These are phyloP conservation scores for Aspergillus tubingensis DNA, from an alignment of 2,329 filamentous ascomycete genomes.

Conservation along the genomic window DNA sequence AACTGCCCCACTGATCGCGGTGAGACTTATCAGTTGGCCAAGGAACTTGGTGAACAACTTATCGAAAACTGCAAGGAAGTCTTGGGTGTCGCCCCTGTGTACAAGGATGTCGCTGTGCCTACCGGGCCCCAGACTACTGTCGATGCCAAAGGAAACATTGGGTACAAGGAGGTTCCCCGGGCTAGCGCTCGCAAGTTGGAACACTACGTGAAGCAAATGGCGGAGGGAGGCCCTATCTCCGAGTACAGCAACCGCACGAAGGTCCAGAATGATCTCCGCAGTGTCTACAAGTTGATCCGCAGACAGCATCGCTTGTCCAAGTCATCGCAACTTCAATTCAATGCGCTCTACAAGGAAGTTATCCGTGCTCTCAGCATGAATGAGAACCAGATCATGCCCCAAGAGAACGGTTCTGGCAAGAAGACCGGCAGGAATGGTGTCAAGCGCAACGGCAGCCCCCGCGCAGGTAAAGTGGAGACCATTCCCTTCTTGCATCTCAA, in stretches of 20 bases:
- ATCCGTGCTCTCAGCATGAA: constrained; percentile 96
- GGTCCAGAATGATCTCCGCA: constrained; percentile 91
- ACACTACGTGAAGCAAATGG: constrained; percentile 98
- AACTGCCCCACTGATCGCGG: constrained; percentile 96
- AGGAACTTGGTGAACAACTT: constrained; percentile 87
- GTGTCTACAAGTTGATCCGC: constrained; percentile 97
- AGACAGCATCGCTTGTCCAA: constrained; percentile 98
- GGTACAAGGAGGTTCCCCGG: constrained; percentile 84
- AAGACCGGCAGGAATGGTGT: constrained; percentile 57
- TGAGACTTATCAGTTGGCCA: constrained; percentile 97
- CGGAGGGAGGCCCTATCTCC: constrained; percentile 95
- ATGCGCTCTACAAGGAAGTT: constrained; percentile 89
- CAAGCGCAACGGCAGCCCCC: constrained; percentile 56
- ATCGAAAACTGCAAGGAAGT: constrained; percentile 98
- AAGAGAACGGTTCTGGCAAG: constrained; percentile 69
- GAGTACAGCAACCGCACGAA: constrained; percentile 98
- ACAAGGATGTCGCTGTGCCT: constrained; percentile 92
- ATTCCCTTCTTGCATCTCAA: constrained; percentile 97
- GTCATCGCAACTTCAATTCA: constrained; percentile 94
- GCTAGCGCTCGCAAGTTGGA: constrained; percentile 93
- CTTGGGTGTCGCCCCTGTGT: constrained; percentile 77
- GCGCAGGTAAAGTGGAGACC: constrained; percentile 88
- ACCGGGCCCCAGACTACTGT: constrained; percentile 92
- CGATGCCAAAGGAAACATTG: constrained; percentile 86
- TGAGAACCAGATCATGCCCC: constrained; percentile 92